Evolutionary conservation across 2,329 filamentous ascomycete species (phyloP).

Genomic region (Cercospora sojina): DNA sequence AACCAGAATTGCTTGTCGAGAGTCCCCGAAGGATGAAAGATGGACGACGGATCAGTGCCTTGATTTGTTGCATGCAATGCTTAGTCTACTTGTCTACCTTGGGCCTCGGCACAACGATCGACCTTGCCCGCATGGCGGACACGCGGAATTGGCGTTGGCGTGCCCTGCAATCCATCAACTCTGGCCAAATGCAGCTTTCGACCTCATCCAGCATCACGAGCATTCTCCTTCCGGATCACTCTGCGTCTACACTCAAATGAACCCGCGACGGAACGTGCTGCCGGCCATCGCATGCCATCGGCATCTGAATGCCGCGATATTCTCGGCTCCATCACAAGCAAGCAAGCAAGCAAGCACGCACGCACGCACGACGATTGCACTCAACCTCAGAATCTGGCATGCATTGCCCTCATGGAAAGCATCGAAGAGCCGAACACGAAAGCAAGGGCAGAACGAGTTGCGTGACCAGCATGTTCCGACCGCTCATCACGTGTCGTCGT

Average conservation of each 20-base stretch:
- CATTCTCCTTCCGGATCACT: no score
- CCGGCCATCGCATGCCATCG: not conserved
- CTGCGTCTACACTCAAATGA: no score
- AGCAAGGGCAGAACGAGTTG: not conserved
- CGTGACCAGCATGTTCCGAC: not conserved
- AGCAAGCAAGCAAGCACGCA: no score
- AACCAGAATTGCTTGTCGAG: not conserved
- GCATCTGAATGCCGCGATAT: not conserved
- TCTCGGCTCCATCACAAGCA: not conserved
- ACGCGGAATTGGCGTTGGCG: not conserved
- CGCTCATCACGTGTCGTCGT: not conserved
- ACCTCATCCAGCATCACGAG: no score
- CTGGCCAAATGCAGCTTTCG: no score
- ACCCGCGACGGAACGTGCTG: not conserved
- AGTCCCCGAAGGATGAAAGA: not conserved
- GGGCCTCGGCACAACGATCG: slow-evolving; percentile 4
- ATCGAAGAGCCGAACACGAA: not conserved
- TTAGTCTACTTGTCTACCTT: no score
- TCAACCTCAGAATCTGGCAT: no score
- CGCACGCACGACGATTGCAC: no score
- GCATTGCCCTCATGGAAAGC: not conserved
- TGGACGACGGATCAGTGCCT: not conserved
- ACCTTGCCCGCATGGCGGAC: not conserved
- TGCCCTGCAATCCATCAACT: not conserved
- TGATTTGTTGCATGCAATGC: not conserved